Evolutionary conservation across 2,329 filamentous ascomycete genomes (phyloP).

Genomic region (Paraphaeosphaeria sporulosa): DNA sequence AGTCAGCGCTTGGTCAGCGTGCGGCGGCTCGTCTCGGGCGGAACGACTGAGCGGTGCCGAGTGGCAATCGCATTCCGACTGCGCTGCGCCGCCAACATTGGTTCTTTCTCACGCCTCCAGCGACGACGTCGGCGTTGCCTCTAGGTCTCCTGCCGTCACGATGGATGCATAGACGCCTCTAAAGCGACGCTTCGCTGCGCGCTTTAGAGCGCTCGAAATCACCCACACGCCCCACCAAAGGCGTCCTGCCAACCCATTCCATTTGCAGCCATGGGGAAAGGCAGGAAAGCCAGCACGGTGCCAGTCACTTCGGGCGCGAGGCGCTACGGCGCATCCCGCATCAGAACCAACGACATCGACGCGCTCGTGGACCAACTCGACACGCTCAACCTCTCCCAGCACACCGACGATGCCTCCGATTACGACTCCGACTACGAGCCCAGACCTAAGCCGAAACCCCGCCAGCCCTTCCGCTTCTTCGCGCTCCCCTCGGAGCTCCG

Average conservation of each 20-base stretch:
- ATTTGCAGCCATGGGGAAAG: slow-evolving; percentile 20
- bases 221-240: neutral
- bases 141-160: slow-evolving; percentile 25
- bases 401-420: slow-evolving; percentile 17
- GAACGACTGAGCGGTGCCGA: neutral
- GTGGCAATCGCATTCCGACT: neutral
- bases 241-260: slow-evolving; percentile 8
- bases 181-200: slow-evolving; percentile 39
- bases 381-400: slow-evolving; percentile 29
- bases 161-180: slow-evolving; percentile 54
- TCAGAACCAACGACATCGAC: slow-evolving; percentile 35
- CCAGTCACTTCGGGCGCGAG: slow-evolving; percentile 11
- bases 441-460: slow-evolving; percentile 12
- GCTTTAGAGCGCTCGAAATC: slow-evolving; percentile 31
- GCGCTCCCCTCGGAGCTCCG: slow-evolving; percentile 62
- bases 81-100: neutral
- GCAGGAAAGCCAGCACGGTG: slow-evolving; percentile 4
- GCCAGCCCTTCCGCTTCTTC: slow-evolving; percentile 58
- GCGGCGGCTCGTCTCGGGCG: neutral
- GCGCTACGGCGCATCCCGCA: slow-evolving; percentile 7
- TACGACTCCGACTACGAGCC: slow-evolving; percentile 13
- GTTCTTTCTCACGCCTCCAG: slow-evolving; percentile 9
- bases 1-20: slow-evolving; percentile 4
- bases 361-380: slow-evolving; percentile 35
- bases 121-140: slow-evolving; percentile 16